phyloP scores from a whole-genome alignment of 2,329 filamentous ascomycete species.

The Aspergillus latus region DNA sequence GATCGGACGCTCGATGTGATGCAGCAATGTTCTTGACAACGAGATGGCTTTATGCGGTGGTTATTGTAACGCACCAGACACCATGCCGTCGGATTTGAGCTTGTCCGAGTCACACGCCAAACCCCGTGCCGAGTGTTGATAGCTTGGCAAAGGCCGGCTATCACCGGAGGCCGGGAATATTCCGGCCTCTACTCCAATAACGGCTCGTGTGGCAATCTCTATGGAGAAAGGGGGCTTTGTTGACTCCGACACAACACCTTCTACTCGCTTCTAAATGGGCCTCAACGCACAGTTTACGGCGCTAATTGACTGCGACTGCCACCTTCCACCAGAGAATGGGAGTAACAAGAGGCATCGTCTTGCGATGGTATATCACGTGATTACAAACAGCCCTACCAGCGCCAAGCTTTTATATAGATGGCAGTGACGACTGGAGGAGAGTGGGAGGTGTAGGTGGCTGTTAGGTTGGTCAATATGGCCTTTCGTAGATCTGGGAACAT shows the following conservation, averaged over 20 bases:
- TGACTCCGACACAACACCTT: background rate
- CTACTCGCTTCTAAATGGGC: background rate
- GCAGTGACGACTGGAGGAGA: background rate
- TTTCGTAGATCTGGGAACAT: background rate
- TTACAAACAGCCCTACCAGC: slow-evolving; percentile 25
- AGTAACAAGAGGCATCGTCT: background rate
- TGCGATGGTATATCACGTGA: slow-evolving; percentile 33
- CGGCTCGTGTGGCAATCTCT: slow-evolving; percentile 20
- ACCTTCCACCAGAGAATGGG: slow-evolving; percentile 12
- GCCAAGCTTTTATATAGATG: slow-evolving; percentile 30
- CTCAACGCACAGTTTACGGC: background rate
- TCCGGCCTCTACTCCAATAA: slow-evolving; percentile 41
- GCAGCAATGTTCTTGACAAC: background rate
- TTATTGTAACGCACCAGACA: background rate
- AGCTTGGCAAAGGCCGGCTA: slow-evolving; percentile 29
- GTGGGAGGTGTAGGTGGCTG: background rate
- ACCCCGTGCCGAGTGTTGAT: background rate
- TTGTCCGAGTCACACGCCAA: background rate
- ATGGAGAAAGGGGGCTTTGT: background rate
- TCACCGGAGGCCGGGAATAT: slow-evolving; percentile 43
- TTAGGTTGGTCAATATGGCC: background rate
- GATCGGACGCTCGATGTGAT: background rate
- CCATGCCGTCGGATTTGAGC: background rate
- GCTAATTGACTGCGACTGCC: background rate
- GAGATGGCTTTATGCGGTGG: background rate